Conservation (phyloP, 2,329 filamentous ascomycete genomes). For the Diaporthe nobilis region DNA sequence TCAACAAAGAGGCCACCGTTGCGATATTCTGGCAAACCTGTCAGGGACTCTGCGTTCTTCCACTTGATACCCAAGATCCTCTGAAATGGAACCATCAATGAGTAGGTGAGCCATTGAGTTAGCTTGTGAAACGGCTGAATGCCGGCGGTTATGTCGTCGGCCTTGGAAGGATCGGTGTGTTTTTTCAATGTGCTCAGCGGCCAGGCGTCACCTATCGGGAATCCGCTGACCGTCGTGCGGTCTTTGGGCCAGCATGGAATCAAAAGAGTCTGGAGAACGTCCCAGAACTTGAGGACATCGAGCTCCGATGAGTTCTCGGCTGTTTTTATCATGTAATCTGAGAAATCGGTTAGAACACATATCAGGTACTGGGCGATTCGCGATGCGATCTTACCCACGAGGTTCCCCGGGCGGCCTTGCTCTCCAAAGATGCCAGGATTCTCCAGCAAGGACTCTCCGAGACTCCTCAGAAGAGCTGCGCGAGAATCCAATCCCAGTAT, state of each 20-base stretch:
- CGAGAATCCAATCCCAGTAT: slow-evolving; percentile 62
- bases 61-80: slow-evolving; percentile 85
- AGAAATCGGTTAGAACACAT: background rate
- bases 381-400: slow-evolving; percentile 57
- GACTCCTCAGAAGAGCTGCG: slow-evolving; percentile 55
- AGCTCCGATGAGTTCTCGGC: slow-evolving; percentile 48
- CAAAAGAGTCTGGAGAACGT: slow-evolving; percentile 58
- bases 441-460: slow-evolving; percentile 58
- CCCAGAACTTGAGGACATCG: slow-evolving; percentile 59
- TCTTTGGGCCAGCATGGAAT: slow-evolving; percentile 65
- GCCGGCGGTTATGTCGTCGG: slow-evolving; percentile 43
- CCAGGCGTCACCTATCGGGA: slow-evolving; percentile 66
- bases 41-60: slow-evolving; percentile 84
- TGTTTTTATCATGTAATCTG: slow-evolving; percentile 58
- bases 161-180: slow-evolving; percentile 7
- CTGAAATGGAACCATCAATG: slow-evolving; percentile 91
- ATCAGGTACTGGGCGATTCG: background rate
- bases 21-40: slow-evolving; percentile 90
- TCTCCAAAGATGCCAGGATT: slow-evolving; percentile 57
- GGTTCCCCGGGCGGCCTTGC: slow-evolving; percentile 60
- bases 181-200: slow-evolving; percentile 71
- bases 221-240: slow-evolving; percentile 63
- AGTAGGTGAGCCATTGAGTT: slow-evolving; percentile 95
- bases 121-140: slow-evolving; percentile 95
- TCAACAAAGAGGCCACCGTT: slow-evolving; percentile 92